Conservation (phyloP, 1,139 yeast genomes). For the Scheffersomyces titani region DNA sequence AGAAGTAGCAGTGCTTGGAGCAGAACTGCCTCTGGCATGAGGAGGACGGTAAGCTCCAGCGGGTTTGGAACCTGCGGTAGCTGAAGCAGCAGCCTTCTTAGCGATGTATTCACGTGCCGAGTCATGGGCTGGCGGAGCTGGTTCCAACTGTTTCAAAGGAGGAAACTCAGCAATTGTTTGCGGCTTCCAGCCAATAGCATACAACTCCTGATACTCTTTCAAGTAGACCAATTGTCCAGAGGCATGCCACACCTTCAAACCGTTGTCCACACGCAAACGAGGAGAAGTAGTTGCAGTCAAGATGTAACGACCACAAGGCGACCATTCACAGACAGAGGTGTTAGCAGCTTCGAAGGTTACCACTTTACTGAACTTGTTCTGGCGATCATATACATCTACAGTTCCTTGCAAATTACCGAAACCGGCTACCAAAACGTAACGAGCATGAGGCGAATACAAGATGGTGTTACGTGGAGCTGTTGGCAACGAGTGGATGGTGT, state of each 20-base stretch:
- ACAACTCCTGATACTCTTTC: conserved; percentile 80
- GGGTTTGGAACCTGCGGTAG: conserved; percentile 51
- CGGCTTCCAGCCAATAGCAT: conserved; percentile 87
- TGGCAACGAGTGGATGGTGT: conserved; percentile 79
- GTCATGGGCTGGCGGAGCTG: conserved; percentile 67
- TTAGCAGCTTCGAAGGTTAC: conserved; percentile 88
- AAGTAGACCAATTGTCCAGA: conserved; percentile 78
- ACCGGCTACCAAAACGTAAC: conserved; percentile 90
- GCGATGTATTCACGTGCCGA: conserved; percentile 61
- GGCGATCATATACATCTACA: conserved; percentile 93
- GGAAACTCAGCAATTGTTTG: conserved; percentile 63
- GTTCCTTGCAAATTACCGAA: conserved; percentile 98
- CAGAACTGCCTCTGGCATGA: conserved; percentile 67
- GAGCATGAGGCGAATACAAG: conserved; percentile 90
- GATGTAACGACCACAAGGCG: conserved; percentile 95
- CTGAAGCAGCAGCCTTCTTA: conserved; percentile 39
- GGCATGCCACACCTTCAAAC: conserved; percentile 91
- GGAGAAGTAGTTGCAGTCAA: conserved; percentile 98
- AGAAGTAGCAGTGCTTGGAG: conserved; percentile 42
- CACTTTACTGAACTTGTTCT: conserved; percentile 77
- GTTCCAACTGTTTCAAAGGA: conserved; percentile 51
- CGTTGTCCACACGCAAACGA: conserved; percentile 93
- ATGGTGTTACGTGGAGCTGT: conserved; percentile 89
- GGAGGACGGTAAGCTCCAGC: conserved; percentile 96
- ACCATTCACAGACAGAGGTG: conserved; percentile 95